Percentiles rank a stretch among this genome's conserved stretches.
phyloP scores from a whole-genome alignment of 2,329 filamentous ascomycete genomes.

The Apiospora pterosperma region DNA sequence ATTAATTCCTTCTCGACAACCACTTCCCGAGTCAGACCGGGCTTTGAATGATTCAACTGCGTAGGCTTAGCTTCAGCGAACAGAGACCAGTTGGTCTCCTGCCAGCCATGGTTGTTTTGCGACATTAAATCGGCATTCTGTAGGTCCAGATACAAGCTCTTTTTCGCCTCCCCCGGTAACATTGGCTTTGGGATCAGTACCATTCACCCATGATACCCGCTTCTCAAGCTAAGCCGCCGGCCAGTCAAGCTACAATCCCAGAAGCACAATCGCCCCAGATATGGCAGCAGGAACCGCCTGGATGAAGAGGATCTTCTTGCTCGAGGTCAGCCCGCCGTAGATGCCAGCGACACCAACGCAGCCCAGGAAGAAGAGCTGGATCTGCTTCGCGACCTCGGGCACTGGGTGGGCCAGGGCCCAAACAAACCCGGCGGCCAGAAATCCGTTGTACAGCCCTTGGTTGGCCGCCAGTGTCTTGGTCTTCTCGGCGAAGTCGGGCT shows the following conservation, averaged over 20 bases:
- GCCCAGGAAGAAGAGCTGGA: constrained; percentile 5
- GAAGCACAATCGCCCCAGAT: not conserved
- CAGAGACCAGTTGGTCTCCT: too few relatives aligned
- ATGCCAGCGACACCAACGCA: constrained; percentile 1
- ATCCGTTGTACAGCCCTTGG: constrained; percentile 6
- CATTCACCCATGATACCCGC: too few relatives aligned
- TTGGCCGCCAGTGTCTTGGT: constrained; percentile 3
- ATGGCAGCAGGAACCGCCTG: not conserved
- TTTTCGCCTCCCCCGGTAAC: too few relatives aligned
- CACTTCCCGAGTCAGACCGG: too few relatives aligned
- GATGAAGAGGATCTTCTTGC: constrained; percentile 2
- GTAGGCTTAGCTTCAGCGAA: too few relatives aligned
- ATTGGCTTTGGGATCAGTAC: too few relatives aligned
- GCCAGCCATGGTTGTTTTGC: too few relatives aligned
- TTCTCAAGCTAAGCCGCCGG: too few relatives aligned
- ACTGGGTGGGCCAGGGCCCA: constrained; percentile 2
- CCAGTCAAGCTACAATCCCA: not conserved
- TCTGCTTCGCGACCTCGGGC: not conserved
- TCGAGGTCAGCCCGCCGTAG: constrained; percentile 3
- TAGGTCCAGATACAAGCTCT: too few relatives aligned
- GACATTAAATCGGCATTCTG: too few relatives aligned
- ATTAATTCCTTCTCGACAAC: too few relatives aligned
- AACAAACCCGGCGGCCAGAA: constrained; percentile 1
- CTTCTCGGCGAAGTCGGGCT: constrained; percentile 6
- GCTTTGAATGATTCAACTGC: too few relatives aligned